phyloP scores from a whole-genome alignment of 345 rosid genomes.

The Moringa oleifera region DNA sequence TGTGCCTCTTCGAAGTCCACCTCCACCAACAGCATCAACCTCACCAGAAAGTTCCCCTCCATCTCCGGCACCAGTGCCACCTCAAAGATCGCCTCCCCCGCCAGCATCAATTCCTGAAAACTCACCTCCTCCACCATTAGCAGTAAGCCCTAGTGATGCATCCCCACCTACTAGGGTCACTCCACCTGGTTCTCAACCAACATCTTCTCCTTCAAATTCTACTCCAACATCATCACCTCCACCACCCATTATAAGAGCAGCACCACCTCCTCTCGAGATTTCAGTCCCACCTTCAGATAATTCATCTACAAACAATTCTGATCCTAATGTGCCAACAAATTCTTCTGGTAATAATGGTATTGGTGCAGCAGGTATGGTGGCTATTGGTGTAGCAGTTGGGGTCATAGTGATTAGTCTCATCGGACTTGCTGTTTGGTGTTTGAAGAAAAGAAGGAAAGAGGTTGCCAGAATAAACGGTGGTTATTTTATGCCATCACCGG shows the following conservation, averaged over 20 bases:
- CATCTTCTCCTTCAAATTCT: conserved; percentile 38
- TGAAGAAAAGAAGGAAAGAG: conserved; percentile 50
- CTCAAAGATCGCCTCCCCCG: conserved; percentile 26
- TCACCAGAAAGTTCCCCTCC: conserved; percentile 18
- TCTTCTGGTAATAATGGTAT: conserved; percentile 26
- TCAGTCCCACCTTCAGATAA: conserved; percentile 23
- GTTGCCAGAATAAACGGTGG: conserved; percentile 43
- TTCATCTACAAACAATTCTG: conserved; percentile 20
- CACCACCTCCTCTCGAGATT: conserved; percentile 34
- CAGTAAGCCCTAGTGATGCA: conserved; percentile 17
- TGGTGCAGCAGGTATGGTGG: conserved; percentile 40
- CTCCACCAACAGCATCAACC: conserved; percentile 18
- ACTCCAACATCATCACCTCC: conserved; percentile 28
- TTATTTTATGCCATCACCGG: conserved; percentile 59
- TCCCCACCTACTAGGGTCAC: conserved; percentile 31
- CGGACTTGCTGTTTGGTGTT: conserved; percentile 53
- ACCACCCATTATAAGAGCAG: conserved; percentile 27
- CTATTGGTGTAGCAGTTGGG: conserved; percentile 45
- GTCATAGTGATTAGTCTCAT: conserved; percentile 50
- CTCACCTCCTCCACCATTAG: conserved; percentile 34
- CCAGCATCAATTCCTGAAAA: conserved; percentile 17
- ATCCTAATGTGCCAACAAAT: conserved; percentile 28
- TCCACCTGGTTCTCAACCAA: conserved; percentile 24
- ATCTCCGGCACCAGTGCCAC: conserved; percentile 20
- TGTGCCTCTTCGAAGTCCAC: conserved; percentile 8